Conservation (phyloP, 177 flowering plant species). For the Telopea speciosissima region DNA sequence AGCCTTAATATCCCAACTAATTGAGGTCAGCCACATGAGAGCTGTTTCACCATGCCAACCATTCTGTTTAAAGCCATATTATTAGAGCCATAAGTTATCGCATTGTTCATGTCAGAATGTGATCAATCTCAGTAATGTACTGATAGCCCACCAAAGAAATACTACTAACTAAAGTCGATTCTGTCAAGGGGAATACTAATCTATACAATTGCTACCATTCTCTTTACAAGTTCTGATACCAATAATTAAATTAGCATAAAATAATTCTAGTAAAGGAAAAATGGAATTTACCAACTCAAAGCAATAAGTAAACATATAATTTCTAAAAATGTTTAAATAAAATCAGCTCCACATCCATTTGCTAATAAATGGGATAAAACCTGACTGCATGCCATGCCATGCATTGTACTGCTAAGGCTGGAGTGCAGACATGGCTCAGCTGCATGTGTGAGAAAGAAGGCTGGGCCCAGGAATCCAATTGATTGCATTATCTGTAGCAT, state of each 20-base stretch:
- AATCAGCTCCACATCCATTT: not conserved
- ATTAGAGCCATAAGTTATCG: too few relatives aligned
- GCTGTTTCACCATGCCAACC: too few relatives aligned
- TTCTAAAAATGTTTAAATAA: not conserved
- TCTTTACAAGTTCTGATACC: not conserved
- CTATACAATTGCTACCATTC: not conserved
- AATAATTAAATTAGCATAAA: not conserved
- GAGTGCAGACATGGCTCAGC: too few relatives aligned
- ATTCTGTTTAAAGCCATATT: too few relatives aligned
- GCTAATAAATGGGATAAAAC: conserved; percentile 28
- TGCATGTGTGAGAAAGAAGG: conserved; percentile 87
- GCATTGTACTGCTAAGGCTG: too few relatives aligned
- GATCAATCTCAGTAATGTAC: too few relatives aligned
- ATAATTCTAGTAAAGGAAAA: not conserved
- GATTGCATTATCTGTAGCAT: conserved; percentile 92
- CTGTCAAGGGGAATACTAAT: too few relatives aligned
- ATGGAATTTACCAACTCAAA: not conserved
- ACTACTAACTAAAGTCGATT: too few relatives aligned
- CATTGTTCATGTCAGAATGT: too few relatives aligned
- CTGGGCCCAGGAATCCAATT: conserved; percentile 96
- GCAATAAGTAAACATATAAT: not conserved
- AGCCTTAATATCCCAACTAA: too few relatives aligned
- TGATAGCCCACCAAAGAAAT: too few relatives aligned
- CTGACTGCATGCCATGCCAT: conserved; percentile 99
- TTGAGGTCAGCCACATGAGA: too few relatives aligned